Percentiles rank a stretch among this genome's conserved stretches.
phyloP scores from a whole-genome alignment of 2,329 filamentous ascomycete species.

The Plectosphaerella cucumerina region DNA sequence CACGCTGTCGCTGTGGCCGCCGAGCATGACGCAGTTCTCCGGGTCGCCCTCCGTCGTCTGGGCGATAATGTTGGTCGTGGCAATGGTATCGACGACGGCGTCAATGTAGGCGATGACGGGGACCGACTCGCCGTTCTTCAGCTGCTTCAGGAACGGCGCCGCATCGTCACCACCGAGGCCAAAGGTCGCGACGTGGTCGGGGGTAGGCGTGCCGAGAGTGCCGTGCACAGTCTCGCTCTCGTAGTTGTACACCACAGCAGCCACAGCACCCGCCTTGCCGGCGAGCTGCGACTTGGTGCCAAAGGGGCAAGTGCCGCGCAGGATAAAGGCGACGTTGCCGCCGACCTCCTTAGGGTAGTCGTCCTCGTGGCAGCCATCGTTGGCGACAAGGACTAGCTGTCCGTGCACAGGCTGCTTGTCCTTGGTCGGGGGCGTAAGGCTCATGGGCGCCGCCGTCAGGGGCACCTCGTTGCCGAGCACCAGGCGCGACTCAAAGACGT shows the following conservation, averaged over 20 bases:
- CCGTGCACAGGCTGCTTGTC: slow-evolving; percentile 55
- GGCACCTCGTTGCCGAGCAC: slow-evolving; percentile 50
- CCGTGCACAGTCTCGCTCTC: slow-evolving; percentile 59
- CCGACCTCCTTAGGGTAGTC: slow-evolving; percentile 59
- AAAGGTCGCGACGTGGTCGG: slow-evolving; percentile 63
- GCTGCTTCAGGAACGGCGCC: slow-evolving; percentile 45
- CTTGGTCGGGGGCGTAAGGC: slow-evolving; percentile 62
- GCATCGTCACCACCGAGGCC: slow-evolving; percentile 60
- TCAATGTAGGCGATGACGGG: slow-evolving; percentile 57
- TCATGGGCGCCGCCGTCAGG: slow-evolving; percentile 51
- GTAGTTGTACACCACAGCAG: slow-evolving; percentile 72
- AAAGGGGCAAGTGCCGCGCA: slow-evolving; percentile 67
- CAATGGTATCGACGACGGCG: slow-evolving; percentile 47
- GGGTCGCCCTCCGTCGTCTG: slow-evolving; percentile 56
- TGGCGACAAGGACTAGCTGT: slow-evolving; percentile 54
- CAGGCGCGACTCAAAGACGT: slow-evolving; percentile 54
- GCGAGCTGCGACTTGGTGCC: slow-evolving; percentile 66
- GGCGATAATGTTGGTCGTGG: slow-evolving; percentile 58
- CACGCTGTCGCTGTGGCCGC: slow-evolving; percentile 61
- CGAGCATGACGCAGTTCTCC: slow-evolving; percentile 62
- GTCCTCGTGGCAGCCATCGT: slow-evolving; percentile 57
- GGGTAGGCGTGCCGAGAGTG: slow-evolving; percentile 60
- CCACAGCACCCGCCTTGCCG: slow-evolving; percentile 64
- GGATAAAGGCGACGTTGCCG: slow-evolving; percentile 67
- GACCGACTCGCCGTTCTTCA: slow-evolving; percentile 46